Evolutionary conservation across 306 rosid genomes (phyloP), one percentile per base, ranked within the genome.

Genomic region (Vigna angularis): DNA sequence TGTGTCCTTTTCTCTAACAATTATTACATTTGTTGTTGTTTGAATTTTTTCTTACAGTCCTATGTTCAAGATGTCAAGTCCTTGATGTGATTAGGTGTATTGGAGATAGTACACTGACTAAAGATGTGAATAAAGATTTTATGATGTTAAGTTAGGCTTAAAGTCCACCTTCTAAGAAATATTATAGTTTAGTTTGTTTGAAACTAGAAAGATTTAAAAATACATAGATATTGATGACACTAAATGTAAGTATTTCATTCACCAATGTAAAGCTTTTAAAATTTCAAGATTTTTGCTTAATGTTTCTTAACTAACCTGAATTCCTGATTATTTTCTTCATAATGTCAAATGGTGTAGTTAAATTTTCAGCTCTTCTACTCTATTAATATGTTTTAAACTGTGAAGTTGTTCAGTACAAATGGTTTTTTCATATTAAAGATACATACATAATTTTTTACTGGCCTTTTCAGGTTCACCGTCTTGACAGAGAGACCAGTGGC

Each of bases 401-500:
- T 12, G 57, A 73, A 51, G 58, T 40, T 72, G 17, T 66, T n/a
- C 10, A 57, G 6, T 50, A 50, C 66, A 71, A 56, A 32, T 71
- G 58, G 53, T 66, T 79, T 64, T 45, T 45, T 48, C 68, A 32
- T 53, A 72, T 66, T 44, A 68, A 66, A 52, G 47, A 14, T 62
- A 65, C 24, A 20, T 30, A 45, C 34, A 51, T 17, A 8, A 59
- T 18, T 30, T 52, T 59, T 51, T 45, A 22, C n/a, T 69, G 49
- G 53, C 28, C 76, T 73, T 79, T 26, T 72, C 63, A 95, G 98
- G 96, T 95, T 79, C 98, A 95, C 81, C 98, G 98, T 72, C 96
- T 95, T 70, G 98, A 95, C 82, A 85, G 87, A 78, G 98, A 95
- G 84, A 92, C 84, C 86, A 95, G 98, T 51, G 96, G 98, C 85